Conservation (phyloP, 768 basidiomycete genomes). For the Boletellus emodensis region DNA sequence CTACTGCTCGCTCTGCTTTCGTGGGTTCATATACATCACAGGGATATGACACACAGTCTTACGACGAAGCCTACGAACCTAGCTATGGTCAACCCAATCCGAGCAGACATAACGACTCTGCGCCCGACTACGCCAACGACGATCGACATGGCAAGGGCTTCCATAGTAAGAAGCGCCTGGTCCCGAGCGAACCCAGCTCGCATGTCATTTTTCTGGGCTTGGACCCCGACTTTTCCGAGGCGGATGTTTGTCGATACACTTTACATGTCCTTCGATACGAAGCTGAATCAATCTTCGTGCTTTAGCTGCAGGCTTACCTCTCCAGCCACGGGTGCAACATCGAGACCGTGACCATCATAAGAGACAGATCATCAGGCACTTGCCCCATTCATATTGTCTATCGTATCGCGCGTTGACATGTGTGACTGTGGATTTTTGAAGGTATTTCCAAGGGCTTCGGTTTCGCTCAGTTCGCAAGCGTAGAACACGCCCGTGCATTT, state of each 20-base stretch:
- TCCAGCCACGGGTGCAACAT: constrained; percentile 66
- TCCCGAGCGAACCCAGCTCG: constrained; percentile 80
- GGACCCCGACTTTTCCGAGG: constrained; percentile 88
- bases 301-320: constrained; percentile 77
- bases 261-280: constrained; percentile 35
- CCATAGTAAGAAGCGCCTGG: constrained; percentile 66
- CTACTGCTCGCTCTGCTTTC: neutral
- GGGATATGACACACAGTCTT: constrained; percentile 51
- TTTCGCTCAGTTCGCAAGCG: constrained; percentile 87
- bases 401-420: constrained; percentile 70
- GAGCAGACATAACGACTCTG: constrained; percentile 27
- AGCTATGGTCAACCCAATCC: constrained; percentile 29
- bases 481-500: constrained; percentile 86
- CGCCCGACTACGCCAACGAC: constrained; percentile 50
- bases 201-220: constrained; percentile 96
- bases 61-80: constrained; percentile 45
- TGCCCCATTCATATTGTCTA: constrained; percentile 73
- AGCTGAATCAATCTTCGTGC: constrained; percentile 32
- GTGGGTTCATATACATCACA: constrained; percentile 25
- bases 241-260: constrained; percentile 67
- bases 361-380: constrained; percentile 95
- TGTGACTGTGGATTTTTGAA: constrained; percentile 64
- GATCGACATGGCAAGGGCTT: constrained; percentile 43
- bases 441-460: constrained; percentile 95
- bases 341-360: constrained; percentile 91